Conservation (phyloP, 306 rosid genomes). For the Gillenia trifoliata region DNA sequence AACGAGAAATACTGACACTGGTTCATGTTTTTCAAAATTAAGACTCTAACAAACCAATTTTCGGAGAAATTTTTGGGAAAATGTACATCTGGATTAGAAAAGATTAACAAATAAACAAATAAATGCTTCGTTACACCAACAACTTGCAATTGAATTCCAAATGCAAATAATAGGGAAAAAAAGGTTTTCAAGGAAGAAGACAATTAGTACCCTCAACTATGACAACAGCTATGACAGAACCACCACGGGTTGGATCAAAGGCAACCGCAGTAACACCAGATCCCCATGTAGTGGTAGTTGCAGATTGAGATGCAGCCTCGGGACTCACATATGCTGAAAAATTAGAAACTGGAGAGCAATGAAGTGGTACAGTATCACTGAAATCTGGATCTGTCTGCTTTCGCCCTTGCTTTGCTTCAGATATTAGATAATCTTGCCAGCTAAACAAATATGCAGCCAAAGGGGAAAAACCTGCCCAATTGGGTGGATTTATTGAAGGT, state of each 20-base stretch:
- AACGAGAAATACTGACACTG: no score
- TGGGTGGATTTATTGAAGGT: conserved; percentile 64
- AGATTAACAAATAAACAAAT: background rate
- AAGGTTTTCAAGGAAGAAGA: background rate
- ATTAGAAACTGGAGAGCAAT: conserved; percentile 95
- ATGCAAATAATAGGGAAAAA: background rate
- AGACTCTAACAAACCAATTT: background rate
- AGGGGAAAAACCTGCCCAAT: conserved; percentile 88
- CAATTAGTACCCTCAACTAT: conserved; percentile 76
- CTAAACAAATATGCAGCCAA: conserved; percentile 88
- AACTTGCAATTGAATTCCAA: background rate
- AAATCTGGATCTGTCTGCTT: conserved; percentile 62
- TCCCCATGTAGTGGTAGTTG: conserved; percentile 99
- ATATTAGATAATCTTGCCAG: conserved; percentile 89
- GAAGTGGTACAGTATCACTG: conserved; percentile 66
- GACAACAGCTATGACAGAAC: conserved; percentile 93
- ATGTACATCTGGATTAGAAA: background rate
- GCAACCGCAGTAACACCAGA: conserved; percentile 99
- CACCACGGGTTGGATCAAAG: conserved; percentile 94
- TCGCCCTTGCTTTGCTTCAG: conserved; percentile 70
- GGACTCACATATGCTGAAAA: conserved; percentile 99
- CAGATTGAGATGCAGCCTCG: conserved; percentile 96
- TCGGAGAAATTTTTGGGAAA: background rate
- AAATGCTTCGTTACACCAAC: background rate
- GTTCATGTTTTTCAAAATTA: no score